Conservation (phyloP, 2,329 filamentous ascomycete genomes). For the Ramichloridium luteum region DNA sequence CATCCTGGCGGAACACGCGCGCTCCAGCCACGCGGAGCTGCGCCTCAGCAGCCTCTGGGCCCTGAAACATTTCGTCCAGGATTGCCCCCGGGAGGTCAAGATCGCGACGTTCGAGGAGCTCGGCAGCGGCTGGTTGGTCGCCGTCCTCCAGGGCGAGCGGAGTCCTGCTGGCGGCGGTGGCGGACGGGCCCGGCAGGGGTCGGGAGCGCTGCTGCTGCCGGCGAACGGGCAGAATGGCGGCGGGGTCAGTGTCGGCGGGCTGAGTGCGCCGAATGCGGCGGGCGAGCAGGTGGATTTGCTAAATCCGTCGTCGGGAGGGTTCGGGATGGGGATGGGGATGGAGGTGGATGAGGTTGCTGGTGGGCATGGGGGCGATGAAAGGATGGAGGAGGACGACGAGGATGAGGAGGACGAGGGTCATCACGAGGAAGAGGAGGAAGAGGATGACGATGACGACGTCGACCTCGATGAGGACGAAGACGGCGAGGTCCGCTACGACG, state of each 20-base stretch:
- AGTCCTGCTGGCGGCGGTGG: constrained; percentile 36
- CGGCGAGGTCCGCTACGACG: constrained; percentile 35
- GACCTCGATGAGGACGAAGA: constrained; percentile 28
- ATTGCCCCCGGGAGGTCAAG: constrained; percentile 59
- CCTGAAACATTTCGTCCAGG: constrained; percentile 76
- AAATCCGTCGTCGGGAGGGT: constrained; percentile 38
- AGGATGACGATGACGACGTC: constrained; percentile 11
- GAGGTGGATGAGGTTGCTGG: constrained; percentile 20
- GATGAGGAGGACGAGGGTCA: constrained; percentile 19
- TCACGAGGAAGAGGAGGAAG: too few relatives aligned
- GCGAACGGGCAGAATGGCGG: too few relatives aligned
- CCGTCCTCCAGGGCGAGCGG: constrained; percentile 54
- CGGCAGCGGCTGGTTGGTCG: constrained; percentile 66
- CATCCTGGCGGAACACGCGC: constrained; percentile 71
- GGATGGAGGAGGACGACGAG: constrained; percentile 20
- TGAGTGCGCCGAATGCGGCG: constrained; percentile 42
- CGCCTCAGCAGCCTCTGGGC: constrained; percentile 85
- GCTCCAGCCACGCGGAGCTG: constrained; percentile 60
- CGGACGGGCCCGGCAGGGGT: too few relatives aligned
- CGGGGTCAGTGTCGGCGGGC: constrained; percentile 18
- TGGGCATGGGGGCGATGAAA: constrained; percentile 16
- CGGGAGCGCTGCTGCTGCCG: too few relatives aligned
- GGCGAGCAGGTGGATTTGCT: constrained; percentile 49
- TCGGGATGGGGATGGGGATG: too few relatives aligned
- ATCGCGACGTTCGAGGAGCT: constrained; percentile 66